Evolutionary conservation across 1,284 basidiomycete species (phyloP), one percentile per base, ranked within the genome.

Genomic region (Leccinum pachyderme): DNA sequence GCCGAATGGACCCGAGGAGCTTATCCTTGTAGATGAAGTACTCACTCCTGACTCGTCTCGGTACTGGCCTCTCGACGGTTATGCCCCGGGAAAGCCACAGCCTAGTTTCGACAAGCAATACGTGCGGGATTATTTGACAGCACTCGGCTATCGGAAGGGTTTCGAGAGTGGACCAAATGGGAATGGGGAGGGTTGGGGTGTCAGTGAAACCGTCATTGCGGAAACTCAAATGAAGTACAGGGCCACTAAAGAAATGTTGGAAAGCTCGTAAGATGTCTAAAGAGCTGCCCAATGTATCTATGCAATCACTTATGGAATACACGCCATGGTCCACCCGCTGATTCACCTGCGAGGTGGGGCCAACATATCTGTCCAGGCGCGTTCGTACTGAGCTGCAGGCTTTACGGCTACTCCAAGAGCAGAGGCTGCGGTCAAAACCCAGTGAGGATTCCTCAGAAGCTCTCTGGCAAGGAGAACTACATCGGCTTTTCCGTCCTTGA

Each of bases 71-170:
- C 79, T 86, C 0, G 79, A 77, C 12, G 81, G 77, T 3, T 99
- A 97, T 75, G 73, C 76, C 39, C 79, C 84, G 2, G 96, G 96
- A 8, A 77, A 81, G 28, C 75, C 86, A 0, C 96, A 98, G 74
- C 82, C 87, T 22, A 94, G 92, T 66, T 99, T 97, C 66, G 97
- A 99, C 73, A 99, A 99, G 77, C 96, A 99, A 75, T 98, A 91
- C 68, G 76, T 99, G 46, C 80, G 97, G 35, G 95, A 98, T 71
- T 95, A 94, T 90, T 76, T 98, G 41, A 83, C 84, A 25, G 71
- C 74, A 27, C 75, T 78, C 5, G 92, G 91, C 0, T 93, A 91
- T 71, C 79, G 78, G 59, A 92, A 90, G 70, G 91, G 89, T 0
- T 76, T 92, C 31, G 92, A 94, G 66, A 83, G 78, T 52, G 88